A percentile compares a stretch with the other conserved stretches of the same genome.
phyloP scores from a whole-genome alignment of 2,329 filamentous ascomycete genomes.

The Coniochaeta sp. region DNA sequence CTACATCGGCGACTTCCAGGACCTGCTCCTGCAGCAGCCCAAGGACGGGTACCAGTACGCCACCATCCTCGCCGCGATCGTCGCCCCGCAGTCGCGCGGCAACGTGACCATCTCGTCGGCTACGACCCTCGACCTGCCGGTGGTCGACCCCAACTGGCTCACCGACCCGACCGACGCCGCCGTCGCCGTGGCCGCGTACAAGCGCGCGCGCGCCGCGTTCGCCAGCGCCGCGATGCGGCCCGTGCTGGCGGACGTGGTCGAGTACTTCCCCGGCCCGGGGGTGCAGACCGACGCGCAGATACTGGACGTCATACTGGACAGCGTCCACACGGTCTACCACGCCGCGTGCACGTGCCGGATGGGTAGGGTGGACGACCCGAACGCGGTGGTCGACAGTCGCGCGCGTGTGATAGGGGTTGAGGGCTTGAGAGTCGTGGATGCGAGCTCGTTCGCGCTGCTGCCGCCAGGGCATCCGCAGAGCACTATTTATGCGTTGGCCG shows the following conservation, averaged over 20 bases:
- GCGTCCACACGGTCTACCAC: constrained; percentile 5
- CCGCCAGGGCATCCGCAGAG: neutral
- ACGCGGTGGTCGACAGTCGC: neutral
- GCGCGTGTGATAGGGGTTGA: neutral
- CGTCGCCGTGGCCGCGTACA: neutral
- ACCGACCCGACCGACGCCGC: neutral
- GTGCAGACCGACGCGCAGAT: constrained; percentile 6
- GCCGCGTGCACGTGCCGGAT: neutral
- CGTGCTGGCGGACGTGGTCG: neutral
- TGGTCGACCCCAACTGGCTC: constrained; percentile 8
- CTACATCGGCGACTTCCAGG: constrained; percentile 8
- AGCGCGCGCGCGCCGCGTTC: neutral
- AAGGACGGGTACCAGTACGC: constrained; percentile 8
- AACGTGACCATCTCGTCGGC: constrained; percentile 6
- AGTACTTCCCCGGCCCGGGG: neutral
- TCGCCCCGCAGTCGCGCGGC: constrained; percentile 4
- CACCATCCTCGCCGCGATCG: constrained; percentile 10
- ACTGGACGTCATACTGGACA: constrained; percentile 1
- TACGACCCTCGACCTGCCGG: constrained; percentile 5
- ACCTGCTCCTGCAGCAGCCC: neutral
- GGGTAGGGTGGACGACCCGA: constrained; percentile 3
- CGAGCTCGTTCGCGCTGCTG: neutral
- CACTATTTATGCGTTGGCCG: neutral
- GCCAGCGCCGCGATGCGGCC: neutral
- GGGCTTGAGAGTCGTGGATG: neutral